phyloP scores from a whole-genome alignment of 2,329 filamentous ascomycete species.

The Colletotrichum sp. region DNA sequence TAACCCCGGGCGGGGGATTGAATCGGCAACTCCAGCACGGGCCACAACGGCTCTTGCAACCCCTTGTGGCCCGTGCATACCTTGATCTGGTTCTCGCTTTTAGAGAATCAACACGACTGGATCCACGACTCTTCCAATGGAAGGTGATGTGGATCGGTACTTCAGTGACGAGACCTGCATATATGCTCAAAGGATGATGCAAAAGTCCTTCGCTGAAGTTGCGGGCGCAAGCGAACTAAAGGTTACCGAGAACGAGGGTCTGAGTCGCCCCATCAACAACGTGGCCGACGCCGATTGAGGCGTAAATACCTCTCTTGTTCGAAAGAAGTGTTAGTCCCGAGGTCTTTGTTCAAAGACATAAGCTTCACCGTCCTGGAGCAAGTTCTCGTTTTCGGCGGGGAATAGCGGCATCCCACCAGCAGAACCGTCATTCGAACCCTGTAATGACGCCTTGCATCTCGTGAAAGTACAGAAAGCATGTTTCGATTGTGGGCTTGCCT shows the following conservation, averaged over 20 bases:
- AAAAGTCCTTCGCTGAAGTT: neutral
- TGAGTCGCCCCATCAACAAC: rapidly evolving
- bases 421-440: neutral
- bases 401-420: neutral
- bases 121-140: rapidly evolving
- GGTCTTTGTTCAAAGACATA: rapidly evolving
- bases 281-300: neutral
- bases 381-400: rapidly evolving
- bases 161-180: neutral
- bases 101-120: neutral
- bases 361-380: neutral
- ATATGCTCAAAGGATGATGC: no score
- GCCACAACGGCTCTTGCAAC: neutral
- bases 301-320: neutral
- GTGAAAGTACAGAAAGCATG: neutral
- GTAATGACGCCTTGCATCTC: neutral
- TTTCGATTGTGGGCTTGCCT: no score
- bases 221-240: neutral
- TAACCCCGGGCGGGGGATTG: neutral
- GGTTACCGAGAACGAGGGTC: no score
- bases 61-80: neutral
- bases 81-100: neutral
- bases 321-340: neutral
- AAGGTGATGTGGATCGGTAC: neutral
- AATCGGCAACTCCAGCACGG: neutral